Conservation (phyloP, 2,329 filamentous ascomycete species). For the Rhinocladiella similis region DNA sequence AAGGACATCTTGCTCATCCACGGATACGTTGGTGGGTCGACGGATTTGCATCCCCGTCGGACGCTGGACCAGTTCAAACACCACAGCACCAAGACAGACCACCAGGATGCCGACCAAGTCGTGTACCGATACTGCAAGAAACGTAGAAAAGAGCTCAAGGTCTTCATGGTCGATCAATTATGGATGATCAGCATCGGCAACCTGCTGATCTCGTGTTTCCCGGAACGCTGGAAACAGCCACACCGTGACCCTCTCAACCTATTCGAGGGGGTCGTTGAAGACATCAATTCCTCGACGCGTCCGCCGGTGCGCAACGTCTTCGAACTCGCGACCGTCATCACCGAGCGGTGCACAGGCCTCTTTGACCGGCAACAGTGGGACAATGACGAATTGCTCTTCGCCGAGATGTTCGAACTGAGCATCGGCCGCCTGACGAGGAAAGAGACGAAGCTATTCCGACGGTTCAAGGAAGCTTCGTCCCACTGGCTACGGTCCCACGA, state of each 20-base stretch:
- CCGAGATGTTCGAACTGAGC: conserved; percentile 67
- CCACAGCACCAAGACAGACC: conserved; percentile 58
- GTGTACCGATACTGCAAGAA: conserved; percentile 58
- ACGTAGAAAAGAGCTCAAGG: conserved; percentile 25
- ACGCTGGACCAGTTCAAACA: conserved; percentile 69
- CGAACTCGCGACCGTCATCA: conserved; percentile 63
- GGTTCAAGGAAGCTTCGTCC: conserved; percentile 58
- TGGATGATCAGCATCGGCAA: conserved; percentile 66
- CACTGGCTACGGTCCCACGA: conserved; percentile 47
- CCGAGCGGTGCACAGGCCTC: conserved; percentile 58
- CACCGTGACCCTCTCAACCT: conserved; percentile 57
- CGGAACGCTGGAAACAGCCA: conserved; percentile 53
- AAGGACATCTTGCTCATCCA: conserved; percentile 49
- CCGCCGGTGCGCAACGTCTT: conserved; percentile 62
- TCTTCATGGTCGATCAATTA: conserved; percentile 69
- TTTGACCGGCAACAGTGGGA: conserved; percentile 59
- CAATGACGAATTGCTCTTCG: conserved; percentile 62
- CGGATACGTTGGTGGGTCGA: conserved; percentile 49
- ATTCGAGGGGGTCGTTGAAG: conserved; percentile 62
- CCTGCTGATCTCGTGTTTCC: conserved; percentile 61
- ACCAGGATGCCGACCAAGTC: conserved; percentile 63
- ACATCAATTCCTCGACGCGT: conserved; percentile 64
- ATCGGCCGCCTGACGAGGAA: conserved; percentile 57
- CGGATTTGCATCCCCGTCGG: conserved; percentile 58
- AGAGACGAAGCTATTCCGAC: conserved; percentile 60